phyloP scores from a whole-genome alignment of 2,329 filamentous ascomycete genomes.

The Cytospora chrysosperma region DNA sequence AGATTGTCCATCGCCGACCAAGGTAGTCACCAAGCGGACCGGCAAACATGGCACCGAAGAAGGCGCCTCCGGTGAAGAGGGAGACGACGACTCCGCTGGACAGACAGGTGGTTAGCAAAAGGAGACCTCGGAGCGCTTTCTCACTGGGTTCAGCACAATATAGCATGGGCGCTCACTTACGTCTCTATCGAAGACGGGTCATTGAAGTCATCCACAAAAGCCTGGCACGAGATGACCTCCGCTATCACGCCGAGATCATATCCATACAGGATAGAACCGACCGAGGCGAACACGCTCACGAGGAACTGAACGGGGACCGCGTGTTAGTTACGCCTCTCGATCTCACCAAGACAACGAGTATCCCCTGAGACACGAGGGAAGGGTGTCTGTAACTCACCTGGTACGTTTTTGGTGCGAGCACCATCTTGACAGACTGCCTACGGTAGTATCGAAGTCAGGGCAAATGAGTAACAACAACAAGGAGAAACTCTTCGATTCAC shows the following conservation, averaged over 20 bases:
- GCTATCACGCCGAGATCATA: conserved; percentile 57
- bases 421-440: conserved; percentile 19
- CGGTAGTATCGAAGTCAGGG: neutral
- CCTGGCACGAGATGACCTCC: conserved; percentile 49
- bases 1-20: conserved; percentile 70
- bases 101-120: neutral
- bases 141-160: neutral
- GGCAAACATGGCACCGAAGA: conserved; percentile 65
- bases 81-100: conserved; percentile 68
- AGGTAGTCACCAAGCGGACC: conserved; percentile 63
- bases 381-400: conserved; percentile 19
- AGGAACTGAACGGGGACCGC: conserved; percentile 42
- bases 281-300: conserved; percentile 53
- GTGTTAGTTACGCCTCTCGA: conserved; percentile 15
- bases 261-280: conserved; percentile 54
- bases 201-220: conserved; percentile 21
- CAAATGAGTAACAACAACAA: neutral
- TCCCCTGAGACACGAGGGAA: neutral
- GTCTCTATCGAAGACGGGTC: conserved; percentile 38
- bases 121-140: no score
- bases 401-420: conserved; percentile 26
- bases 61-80: conserved; percentile 75
- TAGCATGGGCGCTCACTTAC: conserved; percentile 29
- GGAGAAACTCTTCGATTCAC: neutral
- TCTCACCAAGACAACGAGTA: neutral